Evolutionary conservation across 1,284 basidiomycete genomes (phyloP).

Genomic region (Cryptococcus maquisensis): DNA sequence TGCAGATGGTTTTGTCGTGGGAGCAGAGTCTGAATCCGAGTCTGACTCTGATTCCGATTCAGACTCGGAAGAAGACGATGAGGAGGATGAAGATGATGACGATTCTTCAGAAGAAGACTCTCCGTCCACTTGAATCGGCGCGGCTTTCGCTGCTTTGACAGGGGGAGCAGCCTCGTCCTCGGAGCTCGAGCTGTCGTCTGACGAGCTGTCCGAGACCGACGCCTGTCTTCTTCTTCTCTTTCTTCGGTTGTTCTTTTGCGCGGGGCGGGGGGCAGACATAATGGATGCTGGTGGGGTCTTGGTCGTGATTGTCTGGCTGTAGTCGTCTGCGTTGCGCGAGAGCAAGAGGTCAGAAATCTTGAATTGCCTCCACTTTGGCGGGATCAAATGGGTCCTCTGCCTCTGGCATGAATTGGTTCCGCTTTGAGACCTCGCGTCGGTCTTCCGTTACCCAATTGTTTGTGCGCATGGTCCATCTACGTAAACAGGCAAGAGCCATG

Average conservation of each 20-base stretch:
- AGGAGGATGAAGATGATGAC: slow-evolving; percentile 18
- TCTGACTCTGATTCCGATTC: slow-evolving; percentile 31
- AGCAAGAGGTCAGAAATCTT: background rate
- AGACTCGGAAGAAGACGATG: slow-evolving; percentile 16
- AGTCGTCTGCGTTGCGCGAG: background rate
- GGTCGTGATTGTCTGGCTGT: background rate
- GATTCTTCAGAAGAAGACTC: slow-evolving; percentile 15
- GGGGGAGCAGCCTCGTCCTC: slow-evolving; percentile 17
- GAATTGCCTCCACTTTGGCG: slow-evolving; percentile 1
- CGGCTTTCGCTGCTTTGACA: background rate
- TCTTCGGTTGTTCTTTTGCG: slow-evolving; percentile 13
- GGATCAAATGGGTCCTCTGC: background rate
- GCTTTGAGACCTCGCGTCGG: too few species aligned
- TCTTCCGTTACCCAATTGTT: too few species aligned
- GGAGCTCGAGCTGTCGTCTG: slow-evolving; percentile 16
- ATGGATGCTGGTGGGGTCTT: background rate
- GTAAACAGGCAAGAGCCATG: too few species aligned
- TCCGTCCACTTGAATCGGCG: slow-evolving; percentile 23
- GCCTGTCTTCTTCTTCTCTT: slow-evolving; percentile 38
- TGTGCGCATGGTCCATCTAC: too few species aligned
- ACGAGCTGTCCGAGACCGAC: slow-evolving; percentile 29
- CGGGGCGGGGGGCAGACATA: slow-evolving; percentile 9
- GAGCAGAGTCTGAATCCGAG: slow-evolving; percentile 14
- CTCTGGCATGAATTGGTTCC: background rate
- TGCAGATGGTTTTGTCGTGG: background rate